Percentiles rank a stretch among this genome's conserved stretches.
These are phyloP conservation scores for Tetracentron sinense DNA, from an alignment of 164 flowering plant genomes.

Conservation along the genomic window DNA sequence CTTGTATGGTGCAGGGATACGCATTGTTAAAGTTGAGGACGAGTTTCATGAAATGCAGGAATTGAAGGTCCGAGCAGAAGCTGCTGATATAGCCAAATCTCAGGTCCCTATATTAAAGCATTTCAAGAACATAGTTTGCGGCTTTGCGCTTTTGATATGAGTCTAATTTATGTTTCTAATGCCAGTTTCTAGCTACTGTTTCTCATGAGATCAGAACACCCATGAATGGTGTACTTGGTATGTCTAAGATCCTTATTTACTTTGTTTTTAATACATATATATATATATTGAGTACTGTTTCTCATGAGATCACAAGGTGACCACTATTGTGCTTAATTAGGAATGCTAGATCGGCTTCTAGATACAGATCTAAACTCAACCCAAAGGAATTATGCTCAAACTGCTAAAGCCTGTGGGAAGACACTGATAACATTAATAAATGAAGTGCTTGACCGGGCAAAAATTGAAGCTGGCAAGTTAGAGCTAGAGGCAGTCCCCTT, in stretches of 20 bases:
- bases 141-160: slow-evolving; percentile 1
- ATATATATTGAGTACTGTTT: too few species aligned
- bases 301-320: too few species aligned
- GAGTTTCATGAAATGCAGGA: slow-evolving; percentile 75
- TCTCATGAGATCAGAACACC: slow-evolving; percentile 98
- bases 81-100: slow-evolving; percentile 95
- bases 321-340: slow-evolving; percentile 39
- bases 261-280: not conserved
- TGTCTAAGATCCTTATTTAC: slow-evolving; percentile 6
- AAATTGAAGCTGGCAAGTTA: slow-evolving; percentile 89
- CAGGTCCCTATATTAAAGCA: slow-evolving; percentile 48
- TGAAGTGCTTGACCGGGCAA: slow-evolving; percentile 92
- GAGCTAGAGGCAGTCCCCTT: slow-evolving; percentile 84
- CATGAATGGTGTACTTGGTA: slow-evolving; percentile 97
- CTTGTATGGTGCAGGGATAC: slow-evolving; percentile 57
- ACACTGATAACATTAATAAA: slow-evolving; percentile 81
- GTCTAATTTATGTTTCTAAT: slow-evolving; percentile 13
- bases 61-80: slow-evolving; percentile 82
- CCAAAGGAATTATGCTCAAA: slow-evolving; percentile 78
- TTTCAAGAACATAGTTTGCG: not conserved
- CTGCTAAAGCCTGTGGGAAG: slow-evolving; percentile 88
- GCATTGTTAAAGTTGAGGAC: slow-evolving; percentile 81
- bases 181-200: slow-evolving; percentile 93
- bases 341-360: slow-evolving; percentile 81
- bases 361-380: slow-evolving; percentile 74